Evolutionary conservation across 768 basidiomycete species (phyloP).

Genomic region (Sarcodon sp.): DNA sequence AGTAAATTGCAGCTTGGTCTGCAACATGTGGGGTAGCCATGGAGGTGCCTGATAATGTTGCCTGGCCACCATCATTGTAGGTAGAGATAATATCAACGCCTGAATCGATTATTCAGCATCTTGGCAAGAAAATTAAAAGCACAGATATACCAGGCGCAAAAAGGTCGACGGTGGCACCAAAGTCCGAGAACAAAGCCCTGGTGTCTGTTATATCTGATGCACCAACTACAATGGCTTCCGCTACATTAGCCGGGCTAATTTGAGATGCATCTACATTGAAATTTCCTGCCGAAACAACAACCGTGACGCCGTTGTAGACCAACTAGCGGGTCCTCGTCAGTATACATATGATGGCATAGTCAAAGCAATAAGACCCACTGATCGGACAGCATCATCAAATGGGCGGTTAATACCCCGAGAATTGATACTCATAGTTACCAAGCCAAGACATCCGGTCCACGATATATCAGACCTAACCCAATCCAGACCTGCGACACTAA

Average conservation of each 20-base stretch:
- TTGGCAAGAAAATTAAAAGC: no score
- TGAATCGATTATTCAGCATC: no score
- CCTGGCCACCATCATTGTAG: slow-evolving; percentile 54
- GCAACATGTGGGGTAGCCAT: slow-evolving; percentile 56
- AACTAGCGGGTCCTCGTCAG: no score
- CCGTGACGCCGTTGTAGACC: no score
- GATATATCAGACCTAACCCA: slow-evolving; percentile 6
- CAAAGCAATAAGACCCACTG: no score
- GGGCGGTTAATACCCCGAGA: no score
- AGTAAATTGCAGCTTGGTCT: no score
- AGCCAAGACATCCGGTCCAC: no score
- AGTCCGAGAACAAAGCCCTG: slow-evolving; percentile 10
- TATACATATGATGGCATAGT: no score
- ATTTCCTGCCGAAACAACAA: slow-evolving; percentile 11
- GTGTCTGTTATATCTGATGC: no score
- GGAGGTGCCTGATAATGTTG: slow-evolving; percentile 78
- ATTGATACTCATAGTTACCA: no score
- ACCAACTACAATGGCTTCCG: slow-evolving; percentile 8
- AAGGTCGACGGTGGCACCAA: slow-evolving; percentile 8
- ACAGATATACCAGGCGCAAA: slow-evolving; percentile 12
- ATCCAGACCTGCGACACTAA: slow-evolving; percentile 13
- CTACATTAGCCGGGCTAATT: slow-evolving; percentile 7
- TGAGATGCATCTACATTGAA: slow-evolving; percentile 4
- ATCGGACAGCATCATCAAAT: no score
- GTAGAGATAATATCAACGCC: slow-evolving; percentile 82